These are phyloP conservation scores for Gypsophila paniculata DNA, from an alignment of 179 eudicot species.

Conservation along the genomic window DNA sequence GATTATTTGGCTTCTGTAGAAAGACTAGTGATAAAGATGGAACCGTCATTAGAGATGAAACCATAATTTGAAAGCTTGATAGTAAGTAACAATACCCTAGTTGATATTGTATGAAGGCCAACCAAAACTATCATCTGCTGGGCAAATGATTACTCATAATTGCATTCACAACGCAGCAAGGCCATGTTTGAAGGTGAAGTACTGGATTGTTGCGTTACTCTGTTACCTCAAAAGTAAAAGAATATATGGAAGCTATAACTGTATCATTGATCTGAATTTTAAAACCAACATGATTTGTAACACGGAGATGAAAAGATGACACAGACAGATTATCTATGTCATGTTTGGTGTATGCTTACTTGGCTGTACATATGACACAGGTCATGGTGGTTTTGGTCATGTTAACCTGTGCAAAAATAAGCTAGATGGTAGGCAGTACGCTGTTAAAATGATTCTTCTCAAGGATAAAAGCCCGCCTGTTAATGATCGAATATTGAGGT, in stretches of 20 bases:
- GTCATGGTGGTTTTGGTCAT: conserved; percentile 95
- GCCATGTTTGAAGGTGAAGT: no score
- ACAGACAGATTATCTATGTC: background rate
- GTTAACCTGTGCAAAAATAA: conserved; percentile 94
- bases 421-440: conserved; percentile 94
- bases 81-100: no score
- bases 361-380: conserved; percentile 38
- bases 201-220: no score
- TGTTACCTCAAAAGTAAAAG: no score
- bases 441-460: conserved; percentile 88
- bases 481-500: conserved; percentile 91
- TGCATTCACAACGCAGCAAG: no score
- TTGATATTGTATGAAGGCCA: no score
- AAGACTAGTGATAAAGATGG: background rate
- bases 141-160: no score
- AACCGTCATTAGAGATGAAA: background rate
- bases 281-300: no score
- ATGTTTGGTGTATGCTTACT: conserved; percentile 15
- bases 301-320: background rate
- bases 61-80: no score
- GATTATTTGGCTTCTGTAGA: background rate
- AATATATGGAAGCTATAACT: no score
- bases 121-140: no score
- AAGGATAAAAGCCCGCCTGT: conserved; percentile 80
- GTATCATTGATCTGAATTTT: no score